Percentiles rank a stretch among this genome's conserved stretches.
These are phyloP conservation scores for Fusarium algeriense DNA, from an alignment of 2,329 filamentous ascomycete genomes.

Conservation along the genomic window DNA sequence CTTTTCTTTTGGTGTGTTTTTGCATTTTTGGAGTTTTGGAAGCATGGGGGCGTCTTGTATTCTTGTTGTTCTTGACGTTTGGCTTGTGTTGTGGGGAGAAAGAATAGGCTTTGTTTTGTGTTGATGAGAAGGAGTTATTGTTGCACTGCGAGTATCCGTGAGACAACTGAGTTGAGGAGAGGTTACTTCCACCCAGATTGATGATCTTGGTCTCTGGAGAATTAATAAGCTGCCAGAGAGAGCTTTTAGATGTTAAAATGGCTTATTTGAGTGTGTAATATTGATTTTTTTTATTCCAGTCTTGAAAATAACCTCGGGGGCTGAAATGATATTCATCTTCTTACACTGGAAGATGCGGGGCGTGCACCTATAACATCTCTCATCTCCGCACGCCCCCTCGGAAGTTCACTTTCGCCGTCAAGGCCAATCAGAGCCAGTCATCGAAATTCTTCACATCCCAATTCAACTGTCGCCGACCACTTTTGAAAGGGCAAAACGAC, in stretches of 20 bases:
- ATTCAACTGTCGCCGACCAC: conserved; percentile 43
- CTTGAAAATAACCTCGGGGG: not conserved
- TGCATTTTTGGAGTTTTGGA: conserved; percentile 14
- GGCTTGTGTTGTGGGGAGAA: not conserved
- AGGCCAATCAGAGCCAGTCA: conserved; percentile 46
- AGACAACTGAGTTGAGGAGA: not conserved
- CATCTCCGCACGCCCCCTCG: conserved; percentile 29
- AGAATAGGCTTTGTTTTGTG: conserved; percentile 11
- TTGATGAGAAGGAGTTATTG: conserved; percentile 9
- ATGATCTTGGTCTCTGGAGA: not conserved
- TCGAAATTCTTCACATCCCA: conserved; percentile 49
- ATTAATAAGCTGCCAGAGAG: not conserved
- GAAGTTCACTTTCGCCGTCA: conserved; percentile 48
- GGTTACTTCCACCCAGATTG: conserved; percentile 3
- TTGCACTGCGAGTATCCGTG: conserved; percentile 27
- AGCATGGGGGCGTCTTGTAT: not conserved
- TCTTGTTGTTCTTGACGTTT: not conserved
- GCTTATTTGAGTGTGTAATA: not conserved
- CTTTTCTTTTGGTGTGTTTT: conserved; percentile 5
- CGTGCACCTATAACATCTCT: conserved; percentile 25
- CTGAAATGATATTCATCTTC: conserved; percentile 2
- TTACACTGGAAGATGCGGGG: conserved; percentile 22
- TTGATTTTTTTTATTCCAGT: not conserved
- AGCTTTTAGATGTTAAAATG: rapidly evolving
- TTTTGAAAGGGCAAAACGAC: conserved; percentile 39